Evolutionary conservation across 768 basidiomycete species (phyloP).

Genomic region (Hericium coralloides): DNA sequence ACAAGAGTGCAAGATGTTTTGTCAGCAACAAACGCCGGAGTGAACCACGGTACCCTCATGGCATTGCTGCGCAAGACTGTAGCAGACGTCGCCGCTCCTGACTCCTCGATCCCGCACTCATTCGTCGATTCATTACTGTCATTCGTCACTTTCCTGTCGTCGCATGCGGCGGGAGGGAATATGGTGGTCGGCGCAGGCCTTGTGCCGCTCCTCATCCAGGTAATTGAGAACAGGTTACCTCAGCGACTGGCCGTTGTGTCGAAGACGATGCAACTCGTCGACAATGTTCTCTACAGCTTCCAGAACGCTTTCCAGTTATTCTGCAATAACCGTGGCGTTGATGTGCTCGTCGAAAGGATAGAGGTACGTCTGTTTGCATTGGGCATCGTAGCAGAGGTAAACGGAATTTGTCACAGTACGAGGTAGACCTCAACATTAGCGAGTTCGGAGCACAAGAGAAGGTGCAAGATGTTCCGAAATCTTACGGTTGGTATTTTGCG

Average conservation of each 20-base stretch:
- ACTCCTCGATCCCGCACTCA: constrained; percentile 58
- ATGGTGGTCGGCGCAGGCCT: constrained; percentile 95
- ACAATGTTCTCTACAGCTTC: constrained; percentile 87
- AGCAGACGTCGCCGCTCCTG: constrained; percentile 55
- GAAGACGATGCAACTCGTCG: constrained; percentile 87
- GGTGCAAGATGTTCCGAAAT: constrained; percentile 32
- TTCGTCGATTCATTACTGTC: constrained; percentile 80
- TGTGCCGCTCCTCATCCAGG: constrained; percentile 80
- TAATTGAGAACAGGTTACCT: constrained; percentile 71
- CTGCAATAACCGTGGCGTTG: constrained; percentile 76
- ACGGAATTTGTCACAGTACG: constrained; percentile 17
- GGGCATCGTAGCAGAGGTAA: constrained; percentile 2
- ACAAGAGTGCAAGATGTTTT: constrained; percentile 79
- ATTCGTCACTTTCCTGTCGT: constrained; percentile 82
- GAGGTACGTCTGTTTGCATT: constrained; percentile 44
- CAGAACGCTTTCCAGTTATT: constrained; percentile 83
- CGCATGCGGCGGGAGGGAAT: constrained; percentile 76
- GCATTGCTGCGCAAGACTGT: constrained; percentile 79
- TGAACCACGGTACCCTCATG: constrained; percentile 94
- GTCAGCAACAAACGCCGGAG: constrained; percentile 86
- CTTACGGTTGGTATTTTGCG: constrained; percentile 37
- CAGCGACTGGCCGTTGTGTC: constrained; percentile 69
- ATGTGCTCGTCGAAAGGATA: constrained; percentile 77
- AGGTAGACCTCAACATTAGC: constrained; percentile 20
- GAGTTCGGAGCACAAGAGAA: constrained; percentile 47